These are phyloP conservation scores for Fusarium concolor DNA, from an alignment of 2,329 filamentous ascomycete species.

Conservation along the genomic window DNA sequence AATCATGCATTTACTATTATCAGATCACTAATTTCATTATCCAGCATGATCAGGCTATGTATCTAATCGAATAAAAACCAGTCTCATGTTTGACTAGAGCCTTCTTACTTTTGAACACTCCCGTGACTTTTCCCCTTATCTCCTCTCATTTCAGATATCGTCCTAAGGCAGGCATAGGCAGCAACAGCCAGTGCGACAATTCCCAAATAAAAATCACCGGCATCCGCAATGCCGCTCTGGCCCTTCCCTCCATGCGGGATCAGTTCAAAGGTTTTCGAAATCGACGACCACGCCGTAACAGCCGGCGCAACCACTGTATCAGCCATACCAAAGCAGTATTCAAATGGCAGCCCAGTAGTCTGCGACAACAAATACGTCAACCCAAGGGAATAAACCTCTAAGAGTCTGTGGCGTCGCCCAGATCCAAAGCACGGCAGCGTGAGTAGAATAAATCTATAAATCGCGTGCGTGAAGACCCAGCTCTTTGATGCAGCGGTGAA, in stretches of 20 bases:
- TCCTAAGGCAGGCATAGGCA: background rate
- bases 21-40: background rate
- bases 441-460: background rate
- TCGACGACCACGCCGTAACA: background rate
- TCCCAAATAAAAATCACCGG: background rate
- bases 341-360: background rate
- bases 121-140: too few relatives aligned
- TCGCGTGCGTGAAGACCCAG: background rate
- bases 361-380: constrained; percentile 1
- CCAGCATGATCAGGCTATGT: too few relatives aligned
- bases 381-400: background rate
- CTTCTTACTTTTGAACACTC: too few relatives aligned
- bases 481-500: constrained; percentile 4
- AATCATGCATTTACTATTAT: background rate
- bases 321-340: constrained; percentile 7
- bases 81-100: too few relatives aligned
- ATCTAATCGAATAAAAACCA: too few relatives aligned
- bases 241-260: background rate
- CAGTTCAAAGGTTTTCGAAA: background rate
- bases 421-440: constrained; percentile 5
- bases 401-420: background rate
- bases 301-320: background rate
- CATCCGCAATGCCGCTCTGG: background rate
- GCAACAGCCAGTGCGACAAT: background rate
- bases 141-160: background rate